These are phyloP conservation scores for Nakazawaea ambrosiae DNA, from an alignment of 805 yeast species.

Conservation along the genomic window DNA sequence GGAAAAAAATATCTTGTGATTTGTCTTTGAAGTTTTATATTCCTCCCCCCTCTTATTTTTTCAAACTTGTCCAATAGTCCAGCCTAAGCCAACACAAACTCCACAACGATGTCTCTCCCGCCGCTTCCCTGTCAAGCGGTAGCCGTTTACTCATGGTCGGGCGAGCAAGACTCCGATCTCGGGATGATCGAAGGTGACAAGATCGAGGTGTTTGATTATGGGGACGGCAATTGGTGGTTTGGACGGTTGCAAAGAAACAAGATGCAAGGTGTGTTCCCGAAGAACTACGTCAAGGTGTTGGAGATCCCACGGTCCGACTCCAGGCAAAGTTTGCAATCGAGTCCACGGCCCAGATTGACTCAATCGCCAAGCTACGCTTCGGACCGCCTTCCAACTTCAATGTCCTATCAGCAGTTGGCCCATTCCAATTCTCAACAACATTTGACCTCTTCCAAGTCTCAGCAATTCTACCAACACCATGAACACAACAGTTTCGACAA, in stretches of 20 bases:
- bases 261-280: slow-evolving; percentile 80
- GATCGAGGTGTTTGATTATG: slow-evolving; percentile 66
- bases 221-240: slow-evolving; percentile 91
- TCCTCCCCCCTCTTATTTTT: too few relatives aligned
- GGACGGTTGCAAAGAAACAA: slow-evolving; percentile 77
- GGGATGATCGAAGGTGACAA: slow-evolving; percentile 93
- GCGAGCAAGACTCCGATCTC: slow-evolving; percentile 79
- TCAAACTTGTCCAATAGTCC: too few relatives aligned
- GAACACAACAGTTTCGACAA: neutral
- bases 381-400: neutral
- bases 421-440: neutral
- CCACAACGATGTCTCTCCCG: slow-evolving; percentile 6
- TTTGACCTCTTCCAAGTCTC: slow-evolving; percentile 2
- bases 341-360: slow-evolving; percentile 11
- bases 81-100: too few relatives aligned
- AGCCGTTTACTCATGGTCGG: slow-evolving; percentile 92
- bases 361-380: slow-evolving; percentile 12
- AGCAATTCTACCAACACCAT: neutral
- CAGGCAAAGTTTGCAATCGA: slow-evolving; percentile 14
- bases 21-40: too few relatives aligned
- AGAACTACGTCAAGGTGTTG: slow-evolving; percentile 68
- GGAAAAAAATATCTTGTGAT: too few relatives aligned
- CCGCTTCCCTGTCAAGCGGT: slow-evolving; percentile 63
- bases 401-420: slow-evolving; percentile 1
- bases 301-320: slow-evolving; percentile 22